Percentiles rank a stretch among this genome's conserved stretches.
These are phyloP conservation scores for Diplodia scrobiculata DNA, from an alignment of 2,329 filamentous ascomycete genomes.

Conservation along the genomic window DNA sequence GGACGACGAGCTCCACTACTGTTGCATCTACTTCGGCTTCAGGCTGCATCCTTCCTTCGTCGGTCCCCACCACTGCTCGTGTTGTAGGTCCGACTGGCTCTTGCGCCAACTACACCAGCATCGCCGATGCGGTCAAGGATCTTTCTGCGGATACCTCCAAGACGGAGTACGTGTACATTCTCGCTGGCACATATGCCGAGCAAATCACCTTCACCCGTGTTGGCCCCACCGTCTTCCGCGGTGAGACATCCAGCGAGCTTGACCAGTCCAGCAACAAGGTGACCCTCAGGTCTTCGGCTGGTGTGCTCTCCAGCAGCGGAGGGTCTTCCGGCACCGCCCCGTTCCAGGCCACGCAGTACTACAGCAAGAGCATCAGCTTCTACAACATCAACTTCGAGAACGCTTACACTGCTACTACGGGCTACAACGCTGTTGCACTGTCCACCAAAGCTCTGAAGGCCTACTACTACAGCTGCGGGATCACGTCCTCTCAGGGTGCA, in stretches of 20 bases:
- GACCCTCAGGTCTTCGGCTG: background rate
- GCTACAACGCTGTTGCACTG: constrained; percentile 9
- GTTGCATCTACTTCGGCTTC: background rate
- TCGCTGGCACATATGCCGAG: constrained; percentile 6
- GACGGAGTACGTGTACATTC: constrained; percentile 17
- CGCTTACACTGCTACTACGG: background rate
- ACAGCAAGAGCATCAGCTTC: constrained; percentile 9
- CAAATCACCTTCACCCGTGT: background rate
- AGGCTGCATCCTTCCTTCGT: background rate
- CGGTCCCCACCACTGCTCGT: constrained; percentile 7
- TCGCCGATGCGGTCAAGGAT: background rate
- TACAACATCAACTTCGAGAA: constrained; percentile 19
- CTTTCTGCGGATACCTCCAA: background rate
- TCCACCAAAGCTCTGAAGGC: background rate
- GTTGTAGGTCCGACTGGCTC: constrained; percentile 7
- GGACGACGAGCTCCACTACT: background rate
- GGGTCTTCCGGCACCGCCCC: constrained; percentile 3
- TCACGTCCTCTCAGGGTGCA: constrained; percentile 8
- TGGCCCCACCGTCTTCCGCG: constrained; percentile 4
- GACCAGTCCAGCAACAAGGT: constrained; percentile 10
- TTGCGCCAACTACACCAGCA: constrained; percentile 18
- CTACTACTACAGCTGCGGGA: constrained; percentile 13
- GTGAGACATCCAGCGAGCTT: background rate
- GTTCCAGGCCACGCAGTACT: constrained; percentile 10
- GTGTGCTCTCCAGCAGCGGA: constrained; percentile 1